These are phyloP conservation scores for Alternaria rosae DNA, from an alignment of 2,329 filamentous ascomycete species.

Conservation along the genomic window DNA sequence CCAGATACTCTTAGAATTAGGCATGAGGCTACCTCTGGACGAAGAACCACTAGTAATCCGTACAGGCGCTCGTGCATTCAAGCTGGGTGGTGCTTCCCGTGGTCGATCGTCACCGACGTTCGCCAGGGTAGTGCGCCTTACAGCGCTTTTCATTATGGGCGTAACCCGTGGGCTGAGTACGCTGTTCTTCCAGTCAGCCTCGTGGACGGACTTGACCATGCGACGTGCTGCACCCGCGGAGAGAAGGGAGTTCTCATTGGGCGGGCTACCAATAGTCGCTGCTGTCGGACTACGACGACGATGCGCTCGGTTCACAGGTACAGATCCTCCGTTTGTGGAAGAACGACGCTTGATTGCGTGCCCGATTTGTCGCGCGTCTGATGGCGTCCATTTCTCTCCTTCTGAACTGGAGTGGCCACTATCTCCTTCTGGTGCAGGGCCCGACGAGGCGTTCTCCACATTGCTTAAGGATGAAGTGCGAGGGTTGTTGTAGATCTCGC, in stretches of 20 bases:
- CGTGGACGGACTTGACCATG: conserved; percentile 70
- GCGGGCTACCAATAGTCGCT: conserved; percentile 57
- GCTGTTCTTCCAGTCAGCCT: conserved; percentile 61
- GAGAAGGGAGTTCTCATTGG: conserved; percentile 67
- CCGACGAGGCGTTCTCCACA: conserved; percentile 53
- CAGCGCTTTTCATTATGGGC: conserved; percentile 63
- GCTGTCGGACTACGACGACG: conserved; percentile 64
- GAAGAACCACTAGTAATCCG: conserved; percentile 42
- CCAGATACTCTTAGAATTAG: conserved; percentile 43
- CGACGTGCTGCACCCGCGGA: conserved; percentile 70
- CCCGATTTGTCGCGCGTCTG: conserved; percentile 62
- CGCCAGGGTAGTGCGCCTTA: conserved; percentile 48
- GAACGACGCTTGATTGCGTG: conserved; percentile 64
- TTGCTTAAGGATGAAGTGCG: conserved; percentile 62
- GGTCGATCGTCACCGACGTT: conserved; percentile 39
- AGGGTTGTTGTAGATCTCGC: conserved; percentile 55
- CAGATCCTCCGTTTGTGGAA: conserved; percentile 53
- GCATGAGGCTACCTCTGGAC: conserved; percentile 41
- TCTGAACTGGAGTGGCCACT: conserved; percentile 53
- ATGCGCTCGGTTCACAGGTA: conserved; percentile 53
- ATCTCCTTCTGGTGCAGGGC: conserved; percentile 37
- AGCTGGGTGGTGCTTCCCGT: conserved; percentile 27
- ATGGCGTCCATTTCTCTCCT: conserved; percentile 59
- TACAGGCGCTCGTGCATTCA: conserved; percentile 41
- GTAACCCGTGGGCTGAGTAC: conserved; percentile 69